Evolutionary conservation across 2,329 filamentous ascomycete species (phyloP), one percentile per base, ranked within the genome.

Genomic region (Calonectria crousiana): DNA sequence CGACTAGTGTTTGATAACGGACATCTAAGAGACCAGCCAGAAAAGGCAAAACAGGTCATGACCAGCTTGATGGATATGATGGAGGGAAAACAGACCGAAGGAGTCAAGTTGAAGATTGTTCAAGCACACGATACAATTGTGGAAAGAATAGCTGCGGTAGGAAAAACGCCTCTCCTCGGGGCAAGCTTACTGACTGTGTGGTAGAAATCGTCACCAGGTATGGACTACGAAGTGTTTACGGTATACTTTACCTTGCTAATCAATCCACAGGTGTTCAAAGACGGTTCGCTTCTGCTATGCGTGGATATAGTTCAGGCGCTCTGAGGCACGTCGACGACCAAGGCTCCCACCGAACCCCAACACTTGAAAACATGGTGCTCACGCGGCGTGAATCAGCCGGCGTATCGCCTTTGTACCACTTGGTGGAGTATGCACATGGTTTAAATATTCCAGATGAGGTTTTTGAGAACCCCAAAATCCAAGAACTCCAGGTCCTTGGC

Each of bases 1-100:
- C 28, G 10, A n/a, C 4, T 41, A 67, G 64, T 67, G 47, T 67
- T 67, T 67, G 44, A 67, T 16, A 30, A 53, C 14, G 64, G 64
- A 23, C 32, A 67, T 34, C 10, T 67, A 6, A 64, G 20, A 41
- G 30, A 67, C 32, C 44, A 67, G 30, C 64, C 64, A 2, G 32
- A 67, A 34, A 26, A 52, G 47, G 47, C 64, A 16, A 18, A 4
- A 13, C 6, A 53, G 11, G n/a, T 67, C 13, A 67, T 67, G 64
- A 6, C 28, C 0, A 67, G 58, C 38, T n/a, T 64, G 2, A 64
- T 64, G 58, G 58, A 30, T 13, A 47, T n/a, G 0, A 47, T 64
- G 23, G 58, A 64, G 23, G 58, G 36, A 47, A 64, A 36, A 64
- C 8, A 44, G 4, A 6, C 18, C 6, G 16, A 18, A 44, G 38